A percentile compares a stretch with the other conserved stretches of the same genome.
Evolutionary conservation across 148 eudicot species (phyloP).

Genomic region (Diospyros kaki): DNA sequence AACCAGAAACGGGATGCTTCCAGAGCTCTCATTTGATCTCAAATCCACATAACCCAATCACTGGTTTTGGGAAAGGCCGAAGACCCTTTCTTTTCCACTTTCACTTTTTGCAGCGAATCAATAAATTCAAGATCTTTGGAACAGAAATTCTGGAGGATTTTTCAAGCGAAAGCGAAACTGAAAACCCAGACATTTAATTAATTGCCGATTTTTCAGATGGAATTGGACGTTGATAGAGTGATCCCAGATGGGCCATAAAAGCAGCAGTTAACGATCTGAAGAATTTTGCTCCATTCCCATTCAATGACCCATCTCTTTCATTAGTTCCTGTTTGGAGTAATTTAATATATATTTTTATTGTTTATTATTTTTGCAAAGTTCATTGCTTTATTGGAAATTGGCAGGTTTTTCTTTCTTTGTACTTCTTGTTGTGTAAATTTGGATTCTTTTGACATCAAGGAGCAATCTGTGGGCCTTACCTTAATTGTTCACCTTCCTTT

Average conservation of each 20-base stretch:
- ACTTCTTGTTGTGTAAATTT: not conserved
- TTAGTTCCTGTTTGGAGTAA: constrained; percentile 3
- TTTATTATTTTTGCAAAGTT: no score
- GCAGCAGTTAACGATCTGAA: not conserved
- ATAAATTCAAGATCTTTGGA: no score
- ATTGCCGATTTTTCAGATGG: not conserved
- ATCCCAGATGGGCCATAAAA: not conserved
- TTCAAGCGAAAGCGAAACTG: not conserved
- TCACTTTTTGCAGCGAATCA: no score
- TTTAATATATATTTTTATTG: no score
- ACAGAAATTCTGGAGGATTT: not conserved
- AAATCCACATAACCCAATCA: no score
- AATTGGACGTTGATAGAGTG: not conserved
- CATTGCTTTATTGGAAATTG: constrained; percentile 6
- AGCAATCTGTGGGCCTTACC: constrained; percentile 11
- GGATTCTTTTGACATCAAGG: constrained; percentile 5
- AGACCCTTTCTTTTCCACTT: no score
- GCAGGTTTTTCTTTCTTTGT: not conserved
- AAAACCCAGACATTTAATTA: not conserved
- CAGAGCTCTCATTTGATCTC: no score
- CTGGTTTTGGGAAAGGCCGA: no score
- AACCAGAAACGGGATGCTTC: no score
- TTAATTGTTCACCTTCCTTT: constrained; percentile 1
- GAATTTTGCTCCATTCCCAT: constrained; percentile 10
- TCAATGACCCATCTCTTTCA: not conserved